Base-by-base conservation (phyloP, 345 rosid species). In the Kandelia obovata region DNA sequence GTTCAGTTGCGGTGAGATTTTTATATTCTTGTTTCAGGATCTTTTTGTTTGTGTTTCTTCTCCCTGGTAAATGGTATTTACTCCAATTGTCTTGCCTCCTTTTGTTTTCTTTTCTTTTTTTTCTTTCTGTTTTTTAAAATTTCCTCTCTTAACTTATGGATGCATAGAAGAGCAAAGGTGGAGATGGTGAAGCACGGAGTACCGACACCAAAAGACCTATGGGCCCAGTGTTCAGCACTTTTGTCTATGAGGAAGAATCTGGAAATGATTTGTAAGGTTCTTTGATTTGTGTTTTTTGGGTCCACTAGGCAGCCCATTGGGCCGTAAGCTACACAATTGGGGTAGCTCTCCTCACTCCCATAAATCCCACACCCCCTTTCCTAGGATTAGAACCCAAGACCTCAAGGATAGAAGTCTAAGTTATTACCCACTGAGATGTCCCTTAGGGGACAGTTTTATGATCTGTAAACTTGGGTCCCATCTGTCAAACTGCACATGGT, bases 211-310 rank as follows among this genome's bases (percentile, higher is more conserved):
- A 75, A 74, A 91, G 88, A 72, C 87, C 92, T 20, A 80, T 95
- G 91, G 99, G 98, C 64, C 92, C 99, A 8, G 94, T 86, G 79
- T 95, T 95, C 81, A 92, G 98, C 88, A 86, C 98, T 31, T 83
- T 84, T 71, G 85, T 82, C 23, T 79, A 78, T 35, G 91, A 92
- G 79, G 98, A 89, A 56, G 95, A 86, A 86, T 76, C 97, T 59
- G 85, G 77, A 81, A 81, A 77, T 86, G 99, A 92, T 58, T 75
- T 83, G 99, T 95, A 89, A 89, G 94, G 81, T 84, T 83, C 84
- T 85, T 63, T 61, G 55, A 59, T 7, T 7, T 0, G 1, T 34
- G 6, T 34, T 34, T 34, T 34, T 6, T 34, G 0, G 37, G 37
- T 34, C 37, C 37, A 34, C 7, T 34, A 34, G 9, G 37, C 1